Conservation (phyloP, 2,329 filamentous ascomycete species). For the Aureobasidium leucospermi region DNA sequence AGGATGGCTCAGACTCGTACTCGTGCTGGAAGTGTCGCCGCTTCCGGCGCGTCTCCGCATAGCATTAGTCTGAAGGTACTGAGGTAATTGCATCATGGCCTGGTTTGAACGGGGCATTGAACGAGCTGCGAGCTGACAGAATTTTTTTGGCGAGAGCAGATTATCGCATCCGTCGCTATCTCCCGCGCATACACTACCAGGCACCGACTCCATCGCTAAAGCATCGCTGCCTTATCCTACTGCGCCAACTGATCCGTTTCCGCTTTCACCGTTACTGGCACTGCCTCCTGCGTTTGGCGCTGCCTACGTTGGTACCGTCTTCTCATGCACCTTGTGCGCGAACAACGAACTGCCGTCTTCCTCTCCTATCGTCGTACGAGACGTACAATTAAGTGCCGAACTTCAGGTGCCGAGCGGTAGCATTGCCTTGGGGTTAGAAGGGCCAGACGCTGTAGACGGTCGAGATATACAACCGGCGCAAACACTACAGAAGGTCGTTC, state of each 20-base stretch:
- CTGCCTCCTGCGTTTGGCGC: constrained; percentile 88
- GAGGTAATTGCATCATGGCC: constrained; percentile 55
- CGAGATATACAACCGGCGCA: constrained; percentile 46
- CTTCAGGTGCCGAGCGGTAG: constrained; percentile 86
- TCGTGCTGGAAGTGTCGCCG: background rate
- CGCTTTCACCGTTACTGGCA: constrained; percentile 59
- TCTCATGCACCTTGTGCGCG: constrained; percentile 90
- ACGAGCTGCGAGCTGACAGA: constrained; percentile 5
- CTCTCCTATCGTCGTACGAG: constrained; percentile 51
- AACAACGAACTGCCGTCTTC: constrained; percentile 64
- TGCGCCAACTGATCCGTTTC: constrained; percentile 39
- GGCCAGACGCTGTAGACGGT: constrained; percentile 45
- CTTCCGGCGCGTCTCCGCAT: constrained; percentile 50
- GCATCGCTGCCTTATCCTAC: constrained; percentile 70
- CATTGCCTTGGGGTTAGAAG: constrained; percentile 48
- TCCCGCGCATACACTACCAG: constrained; percentile 55
- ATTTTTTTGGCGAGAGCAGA: constrained; percentile 37
- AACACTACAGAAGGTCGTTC: constrained; percentile 73
- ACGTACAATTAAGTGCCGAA: constrained; percentile 78
- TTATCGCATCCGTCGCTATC: constrained; percentile 76
- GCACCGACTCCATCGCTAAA: constrained; percentile 46
- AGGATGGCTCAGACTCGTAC: constrained; percentile 8
- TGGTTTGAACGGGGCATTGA: background rate
- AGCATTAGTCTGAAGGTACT: constrained; percentile 76
- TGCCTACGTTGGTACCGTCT: constrained; percentile 91